phyloP scores from a whole-genome alignment of 2,329 filamentous ascomycete species.

The Neonectria faginata region DNA sequence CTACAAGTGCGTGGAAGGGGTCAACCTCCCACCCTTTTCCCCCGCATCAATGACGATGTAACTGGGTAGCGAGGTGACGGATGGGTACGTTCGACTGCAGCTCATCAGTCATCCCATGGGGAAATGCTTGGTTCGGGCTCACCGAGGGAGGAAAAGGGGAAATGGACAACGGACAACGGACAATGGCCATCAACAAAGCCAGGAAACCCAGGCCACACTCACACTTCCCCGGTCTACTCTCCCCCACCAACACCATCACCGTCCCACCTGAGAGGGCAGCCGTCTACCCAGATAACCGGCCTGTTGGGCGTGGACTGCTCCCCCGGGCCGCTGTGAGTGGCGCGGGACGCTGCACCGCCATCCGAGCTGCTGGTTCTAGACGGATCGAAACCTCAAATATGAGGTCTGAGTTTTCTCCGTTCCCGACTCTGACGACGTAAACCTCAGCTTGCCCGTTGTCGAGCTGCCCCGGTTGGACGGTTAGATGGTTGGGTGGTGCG shows the following conservation, averaged over 20 bases:
- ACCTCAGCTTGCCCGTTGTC: slow-evolving; percentile 4
- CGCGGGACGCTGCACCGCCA: slow-evolving; percentile 19
- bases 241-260: background rate
- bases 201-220: slow-evolving; percentile 9
- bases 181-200: slow-evolving; percentile 8
- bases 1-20: slow-evolving; percentile 6
- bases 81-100: slow-evolving; percentile 12
- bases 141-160: slow-evolving; percentile 9
- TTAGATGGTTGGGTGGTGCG: background rate
- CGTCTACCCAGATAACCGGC: slow-evolving; percentile 9
- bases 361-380: slow-evolving; percentile 9
- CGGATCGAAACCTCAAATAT: slow-evolving; percentile 18
- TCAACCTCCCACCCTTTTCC: slow-evolving; percentile 4
- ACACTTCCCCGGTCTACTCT: background rate
- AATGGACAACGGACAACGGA: background rate
- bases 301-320: slow-evolving; percentile 1
- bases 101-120: slow-evolving; percentile 1
- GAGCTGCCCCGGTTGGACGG: slow-evolving; percentile 7
- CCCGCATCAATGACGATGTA: slow-evolving; percentile 20
- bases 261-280: slow-evolving; percentile 14
- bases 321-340: slow-evolving; percentile 22
- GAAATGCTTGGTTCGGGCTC: slow-evolving; percentile 1
- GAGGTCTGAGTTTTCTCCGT: slow-evolving; percentile 17
- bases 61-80: slow-evolving; percentile 4
- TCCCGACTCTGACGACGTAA: slow-evolving; percentile 25